A percentile compares a stretch with the other conserved stretches of the same genome.
phyloP scores from a whole-genome alignment of 1,284 basidiomycete genomes.

The Tranzscheliella williamsii region DNA sequence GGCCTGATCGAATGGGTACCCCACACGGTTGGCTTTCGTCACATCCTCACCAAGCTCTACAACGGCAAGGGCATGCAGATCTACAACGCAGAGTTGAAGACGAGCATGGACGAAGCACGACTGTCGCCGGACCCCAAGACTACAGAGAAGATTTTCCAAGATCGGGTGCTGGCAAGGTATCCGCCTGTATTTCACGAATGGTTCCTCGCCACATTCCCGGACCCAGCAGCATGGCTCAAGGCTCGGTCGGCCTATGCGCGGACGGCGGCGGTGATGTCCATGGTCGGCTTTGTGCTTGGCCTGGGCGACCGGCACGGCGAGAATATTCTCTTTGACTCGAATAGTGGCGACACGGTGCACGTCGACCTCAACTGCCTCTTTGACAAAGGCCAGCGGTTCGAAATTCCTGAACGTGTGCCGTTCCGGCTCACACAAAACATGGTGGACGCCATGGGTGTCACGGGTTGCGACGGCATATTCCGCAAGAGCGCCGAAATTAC shows the following conservation, averaged over 20 bases:
- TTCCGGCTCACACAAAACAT: slow-evolving; percentile 95
- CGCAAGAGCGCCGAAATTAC: slow-evolving; percentile 91
- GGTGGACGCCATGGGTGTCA: slow-evolving; percentile 89
- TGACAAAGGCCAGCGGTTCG: slow-evolving; percentile 85
- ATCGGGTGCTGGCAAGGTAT: slow-evolving; percentile 67
- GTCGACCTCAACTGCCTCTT: slow-evolving; percentile 99
- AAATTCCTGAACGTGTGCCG: slow-evolving; percentile 89
- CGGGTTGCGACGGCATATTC: slow-evolving; percentile 90
- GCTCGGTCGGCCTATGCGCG: slow-evolving; percentile 83
- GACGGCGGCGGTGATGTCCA: slow-evolving; percentile 95
- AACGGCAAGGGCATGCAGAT: slow-evolving; percentile 58
- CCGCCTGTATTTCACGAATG: slow-evolving; percentile 93
- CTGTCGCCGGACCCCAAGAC: slow-evolving; percentile 62
- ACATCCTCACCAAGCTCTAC: slow-evolving; percentile 78
- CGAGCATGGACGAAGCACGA: slow-evolving; percentile 69
- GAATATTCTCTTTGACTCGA: slow-evolving; percentile 90
- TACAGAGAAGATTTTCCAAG: slow-evolving; percentile 69
- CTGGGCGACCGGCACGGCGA: slow-evolving; percentile 97
- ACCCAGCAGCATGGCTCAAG: slow-evolving; percentile 90
- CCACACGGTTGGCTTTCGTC: slow-evolving; percentile 83
- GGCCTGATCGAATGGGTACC: slow-evolving; percentile 99
- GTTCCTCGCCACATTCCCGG: slow-evolving; percentile 96
- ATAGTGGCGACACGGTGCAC: slow-evolving; percentile 88
- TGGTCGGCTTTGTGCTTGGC: slow-evolving; percentile 96
- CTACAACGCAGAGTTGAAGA: slow-evolving; percentile 66